Conservation (phyloP, 2,329 filamentous ascomycete species). For the Aschersonia sp. region DNA sequence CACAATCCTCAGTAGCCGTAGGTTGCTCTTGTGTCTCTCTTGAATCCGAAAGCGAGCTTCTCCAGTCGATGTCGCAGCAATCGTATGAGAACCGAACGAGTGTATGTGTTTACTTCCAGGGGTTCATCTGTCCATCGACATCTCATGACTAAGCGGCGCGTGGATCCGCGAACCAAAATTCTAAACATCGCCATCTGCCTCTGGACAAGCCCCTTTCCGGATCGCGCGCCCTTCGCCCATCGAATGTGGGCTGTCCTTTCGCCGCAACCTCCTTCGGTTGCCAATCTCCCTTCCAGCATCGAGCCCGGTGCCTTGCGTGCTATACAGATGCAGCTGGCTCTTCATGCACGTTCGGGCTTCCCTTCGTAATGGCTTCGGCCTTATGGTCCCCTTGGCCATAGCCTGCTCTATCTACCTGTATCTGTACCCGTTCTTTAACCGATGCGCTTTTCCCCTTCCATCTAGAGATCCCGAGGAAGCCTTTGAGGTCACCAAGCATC, state of each 20-base stretch:
- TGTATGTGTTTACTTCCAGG: no score
- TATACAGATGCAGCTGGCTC: constrained; percentile 15
- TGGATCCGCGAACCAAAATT: not conserved
- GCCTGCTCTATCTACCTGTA: constrained; percentile 67
- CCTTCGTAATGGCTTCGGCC: constrained; percentile 40
- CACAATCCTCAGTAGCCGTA: no score
- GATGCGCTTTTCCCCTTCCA: constrained; percentile 62
- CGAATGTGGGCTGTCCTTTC: no score
- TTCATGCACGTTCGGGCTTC: constrained; percentile 38
- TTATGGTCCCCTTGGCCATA: constrained; percentile 47
- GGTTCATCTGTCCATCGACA: no score
- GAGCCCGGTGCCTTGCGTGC: not conserved
- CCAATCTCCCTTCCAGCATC: no score
- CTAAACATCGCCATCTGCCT: not conserved
- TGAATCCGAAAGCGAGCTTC: no score
- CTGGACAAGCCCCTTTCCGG: no score
- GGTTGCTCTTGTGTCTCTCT: no score
- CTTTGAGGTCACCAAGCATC: constrained; percentile 20
- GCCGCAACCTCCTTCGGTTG: no score
- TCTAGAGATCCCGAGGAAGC: constrained; percentile 18
- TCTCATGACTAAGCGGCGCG: not conserved
- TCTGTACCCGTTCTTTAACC: constrained; percentile 67
- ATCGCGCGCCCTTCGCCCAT: no score
- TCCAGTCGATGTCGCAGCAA: no score
- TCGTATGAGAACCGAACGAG: no score